Evolutionary conservation across 345 rosid genomes (phyloP), one percentile per base, ranked within the genome.

Genomic region (Moricandia arvensis): DNA sequence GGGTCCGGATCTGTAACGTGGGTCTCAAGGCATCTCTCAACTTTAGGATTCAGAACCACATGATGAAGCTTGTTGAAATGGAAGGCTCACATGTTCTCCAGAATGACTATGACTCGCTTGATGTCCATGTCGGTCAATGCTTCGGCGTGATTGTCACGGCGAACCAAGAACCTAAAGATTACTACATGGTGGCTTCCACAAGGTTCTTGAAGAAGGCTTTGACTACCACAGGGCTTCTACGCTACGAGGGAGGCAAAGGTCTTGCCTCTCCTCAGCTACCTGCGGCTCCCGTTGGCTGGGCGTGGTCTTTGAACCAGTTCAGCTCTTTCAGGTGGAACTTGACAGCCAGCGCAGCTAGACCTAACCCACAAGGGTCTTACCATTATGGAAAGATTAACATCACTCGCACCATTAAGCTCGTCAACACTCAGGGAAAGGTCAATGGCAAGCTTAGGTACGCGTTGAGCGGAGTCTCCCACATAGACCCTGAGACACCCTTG

Each of bases 341-440:
- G 57, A 49, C 57, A 49, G 86, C 94, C 29, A 85, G 87, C 15
- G 91, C 94, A 0, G 94, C 91, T 47, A 86, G 94, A 80, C 94
- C 94, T 4, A 89, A 89, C 74, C 94, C 94, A 27, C 95, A 89
- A 15, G 95, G 95, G 7, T 89, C 95, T 0, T 89, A 85, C 84
- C 95, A 84, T 49, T 89, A 89, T 18, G 95, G 90, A 58, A 74
- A 68, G 30, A 85, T 89, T 73, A 83, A 85, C 79, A 81, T 87
- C 75, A 86, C 89, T 54, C 87, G 89, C 38, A 89, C 92, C 64
- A 82, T 87, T 80, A 86, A 82, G 78, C 54, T 89, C 2, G 79
- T 76, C 13, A 89, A 84, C 80, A 81, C 82, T 26, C 86, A 81
- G 11, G 38, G 62, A 12, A 77, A 31, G 69, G 81, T 26, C 0